Base-by-base conservation (phyloP, 2,329 filamentous ascomycete species). In the Fonsecaea erecta region DNA sequence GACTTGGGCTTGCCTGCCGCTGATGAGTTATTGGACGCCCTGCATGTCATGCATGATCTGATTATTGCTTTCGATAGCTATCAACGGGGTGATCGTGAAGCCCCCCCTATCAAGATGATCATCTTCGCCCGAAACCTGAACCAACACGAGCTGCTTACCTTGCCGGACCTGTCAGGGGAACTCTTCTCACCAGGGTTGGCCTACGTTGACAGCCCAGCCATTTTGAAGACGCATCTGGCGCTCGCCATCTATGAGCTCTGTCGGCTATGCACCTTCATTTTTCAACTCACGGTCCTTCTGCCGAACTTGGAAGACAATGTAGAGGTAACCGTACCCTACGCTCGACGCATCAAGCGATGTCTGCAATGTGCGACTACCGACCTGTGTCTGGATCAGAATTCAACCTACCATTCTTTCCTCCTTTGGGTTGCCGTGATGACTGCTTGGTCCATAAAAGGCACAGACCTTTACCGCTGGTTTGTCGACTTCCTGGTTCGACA, bases 81-180 rank as follows among this genome's bases (percentile, higher is more conserved):
- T 34, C 52, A 62, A 30, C 37, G 16, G 9, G 24, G 52, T n/a
- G 60, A 62, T n/a, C 6, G 35, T 32, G 43, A 57, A 32, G 60
- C 60, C 5, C 60, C 60, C 7, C 40, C 34, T 6, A 55, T 62
- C 60, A 62, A 52, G 55, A n/a, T 51, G n/a, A 62, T 62, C 52
- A 62, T 62, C 52, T 62, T 62, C n/a, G 60, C 60, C 14, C 60
- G 60, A 24, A 62, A 62, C 18, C 88, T 99, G 72, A 95, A 99
- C 86, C 98, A 99, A 87, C 95, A 99, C 86, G 95, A 98, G 68
- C 82, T 99, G 71, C 93, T 98, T 76, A 99, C 98, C 80, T 88
- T 99, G 77, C 98, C 95, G 60, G 95, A 99, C 86, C 83, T 99
- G 73, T 95, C 95, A 1, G 18, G 16, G 21, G 52, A 51, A 16